Evolutionary conservation across 495 filamentous ascomycete species (phyloP).

Genomic region (Xylaria grammica): DNA sequence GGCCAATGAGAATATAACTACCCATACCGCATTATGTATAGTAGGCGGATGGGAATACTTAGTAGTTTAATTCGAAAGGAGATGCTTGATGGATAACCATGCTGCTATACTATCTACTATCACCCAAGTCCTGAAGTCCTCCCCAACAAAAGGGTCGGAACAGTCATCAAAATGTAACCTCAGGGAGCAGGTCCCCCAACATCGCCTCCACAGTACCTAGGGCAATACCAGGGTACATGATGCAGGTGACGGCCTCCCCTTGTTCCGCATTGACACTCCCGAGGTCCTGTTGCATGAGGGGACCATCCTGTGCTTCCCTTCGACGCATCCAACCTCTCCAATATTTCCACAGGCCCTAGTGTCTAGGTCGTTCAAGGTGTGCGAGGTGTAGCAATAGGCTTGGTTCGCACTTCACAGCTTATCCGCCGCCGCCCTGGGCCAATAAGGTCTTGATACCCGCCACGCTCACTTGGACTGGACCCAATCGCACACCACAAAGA

Average conservation of each 20-base stretch:
- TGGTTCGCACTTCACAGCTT: conserved; percentile 7
- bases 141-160: neutral
- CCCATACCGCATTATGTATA: no score
- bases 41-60: no score
- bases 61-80: no score
- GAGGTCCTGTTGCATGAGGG: conserved; percentile 3
- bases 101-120: no score
- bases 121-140: neutral
- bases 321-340: conserved; percentile 7
- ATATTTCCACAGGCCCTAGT: conserved; percentile 1
- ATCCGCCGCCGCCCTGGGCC: conserved; percentile 6
- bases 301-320: neutral
- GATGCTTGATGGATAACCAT: no score
- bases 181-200: conserved; percentile 11
- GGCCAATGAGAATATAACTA: no score
- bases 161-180: neutral
- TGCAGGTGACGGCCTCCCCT: conserved; percentile 12
- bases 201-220: conserved; percentile 5
- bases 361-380: conserved; percentile 12
- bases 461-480: neutral
- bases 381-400: conserved; percentile 17
- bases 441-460: neutral
- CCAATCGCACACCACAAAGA: neutral
- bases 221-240: conserved; percentile 5
- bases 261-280: conserved; percentile 21